Conservation (phyloP, 148 eudicot genomes). For the Persicaria tinctoria region DNA sequence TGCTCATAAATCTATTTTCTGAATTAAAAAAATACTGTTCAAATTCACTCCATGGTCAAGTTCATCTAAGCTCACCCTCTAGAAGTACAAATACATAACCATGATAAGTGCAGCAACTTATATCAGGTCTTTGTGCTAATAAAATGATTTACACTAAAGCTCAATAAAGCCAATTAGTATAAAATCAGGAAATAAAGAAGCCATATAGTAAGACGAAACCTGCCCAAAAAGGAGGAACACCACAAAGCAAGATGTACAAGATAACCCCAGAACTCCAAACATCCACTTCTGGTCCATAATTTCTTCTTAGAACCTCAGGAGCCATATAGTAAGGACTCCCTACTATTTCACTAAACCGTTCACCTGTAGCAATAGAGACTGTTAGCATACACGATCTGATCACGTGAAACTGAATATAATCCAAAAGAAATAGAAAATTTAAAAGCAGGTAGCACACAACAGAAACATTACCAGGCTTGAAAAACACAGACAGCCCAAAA, state of each 20-base stretch:
- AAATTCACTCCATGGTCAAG: not conserved
- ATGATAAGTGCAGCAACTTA: not conserved
- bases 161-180: not conserved
- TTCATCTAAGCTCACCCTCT: not conserved
- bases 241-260: slow-evolving; percentile 50
- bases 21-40: not conserved
- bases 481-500: slow-evolving; percentile 22
- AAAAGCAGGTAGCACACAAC: not conserved
- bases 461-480: slow-evolving; percentile 14
- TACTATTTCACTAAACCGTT: slow-evolving; percentile 40
- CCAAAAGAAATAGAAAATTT: not conserved
- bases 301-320: slow-evolving; percentile 51
- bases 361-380: slow-evolving; percentile 24
- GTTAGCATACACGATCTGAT: not conserved
- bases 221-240: slow-evolving; percentile 63
- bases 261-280: slow-evolving; percentile 62
- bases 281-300: slow-evolving; percentile 49
- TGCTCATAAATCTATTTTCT: not conserved
- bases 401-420: not conserved
- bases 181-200: not conserved
- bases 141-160: not conserved
- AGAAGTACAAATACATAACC: not conserved
- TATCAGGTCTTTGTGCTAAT: not conserved
- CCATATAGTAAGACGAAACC: slow-evolving; percentile 22
- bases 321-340: slow-evolving; percentile 67